Base-by-base conservation (phyloP, 176 grass and related monocot species). In the Zizania latifolia region DNA sequence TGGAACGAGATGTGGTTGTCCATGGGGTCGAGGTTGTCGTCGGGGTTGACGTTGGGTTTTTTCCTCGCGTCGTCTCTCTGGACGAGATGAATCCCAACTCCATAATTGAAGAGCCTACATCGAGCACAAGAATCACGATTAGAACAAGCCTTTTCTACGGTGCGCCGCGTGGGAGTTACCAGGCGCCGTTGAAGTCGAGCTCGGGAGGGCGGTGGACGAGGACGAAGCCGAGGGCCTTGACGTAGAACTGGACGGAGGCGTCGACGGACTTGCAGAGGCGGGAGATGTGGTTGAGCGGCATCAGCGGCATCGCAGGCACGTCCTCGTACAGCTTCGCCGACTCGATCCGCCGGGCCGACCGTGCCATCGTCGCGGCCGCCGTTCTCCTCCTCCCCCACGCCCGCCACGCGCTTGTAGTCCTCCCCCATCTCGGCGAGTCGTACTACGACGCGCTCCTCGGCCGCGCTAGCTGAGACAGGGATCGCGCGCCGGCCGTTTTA, bases 1-100 rank as follows among this genome's bases (percentile, higher is more conserved):
- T 93, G 89, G 28, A 92, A 96, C 5, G 81, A 92, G 23, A 92
- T 83, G 81, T 88, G 92, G 70, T 92, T 96, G 85, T 92, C 93
- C 89, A 88, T 86, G 16, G 93, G 89, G 68, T 96, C 84, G 15
- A 92, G 86, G 8, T n/a, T n/a, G n/a, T 51, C 30, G 41, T 43
- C 70, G 15, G 62, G 77, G 65, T 23, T 36, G 33, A 90, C 89
- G 31, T 90, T 88, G 19, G 62, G 68, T 1, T 76, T 67, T 14
- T 1, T 16, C 34, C 71, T 22, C 13, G 80, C 84, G 40, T 88
- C 83, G 58, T 76, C 68, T 8, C 83, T 79, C 76, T 86, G 86
- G 19, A 92, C 84, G 2, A 96, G 78, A 36, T 92, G 93, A 77
- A 96, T 82, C 23, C 89, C 93, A 14, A 92, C 75, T 0, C 89